Conservation (phyloP, 768 basidiomycete species). For the Phaffia tasmanica region DNA sequence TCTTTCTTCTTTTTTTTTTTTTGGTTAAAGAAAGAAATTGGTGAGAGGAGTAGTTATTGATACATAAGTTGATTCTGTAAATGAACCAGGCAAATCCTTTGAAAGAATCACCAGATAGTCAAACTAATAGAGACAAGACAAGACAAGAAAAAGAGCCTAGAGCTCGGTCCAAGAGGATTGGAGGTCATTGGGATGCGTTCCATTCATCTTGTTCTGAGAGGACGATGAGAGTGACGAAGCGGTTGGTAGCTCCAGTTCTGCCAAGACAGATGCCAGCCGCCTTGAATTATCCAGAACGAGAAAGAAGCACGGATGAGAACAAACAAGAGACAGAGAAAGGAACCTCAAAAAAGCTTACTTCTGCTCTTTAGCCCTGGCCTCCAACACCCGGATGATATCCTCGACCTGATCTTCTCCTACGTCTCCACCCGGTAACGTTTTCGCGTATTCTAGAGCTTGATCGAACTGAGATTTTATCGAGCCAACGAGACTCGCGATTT, state of each 20-base stretch:
- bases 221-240: slow-evolving; percentile 14
- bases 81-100: neutral
- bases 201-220: neutral
- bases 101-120: slow-evolving; percentile 15
- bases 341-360: slow-evolving; percentile 2
- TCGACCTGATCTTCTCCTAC: slow-evolving; percentile 9
- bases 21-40: neutral
- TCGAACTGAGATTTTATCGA: neutral
- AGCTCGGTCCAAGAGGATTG: neutral
- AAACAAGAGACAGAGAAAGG: neutral
- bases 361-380: neutral
- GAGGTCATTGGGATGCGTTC: neutral
- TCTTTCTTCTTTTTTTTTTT: neutral
- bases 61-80: neutral
- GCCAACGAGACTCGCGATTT: neutral
- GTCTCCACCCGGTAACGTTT: slow-evolving; percentile 5
- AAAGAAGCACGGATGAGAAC: no score
- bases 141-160: neutral
- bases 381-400: neutral
- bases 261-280: neutral
- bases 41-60: neutral
- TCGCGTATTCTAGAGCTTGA: neutral
- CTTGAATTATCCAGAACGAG: neutral
- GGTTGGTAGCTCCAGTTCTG: slow-evolving; percentile 10
- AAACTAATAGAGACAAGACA: slow-evolving; percentile 1